A percentile compares a stretch with the other conserved stretches of the same genome.
Evolutionary conservation across 495 filamentous ascomycete species (phyloP).

Genomic region (Aspergillus incahuasiensis): DNA sequence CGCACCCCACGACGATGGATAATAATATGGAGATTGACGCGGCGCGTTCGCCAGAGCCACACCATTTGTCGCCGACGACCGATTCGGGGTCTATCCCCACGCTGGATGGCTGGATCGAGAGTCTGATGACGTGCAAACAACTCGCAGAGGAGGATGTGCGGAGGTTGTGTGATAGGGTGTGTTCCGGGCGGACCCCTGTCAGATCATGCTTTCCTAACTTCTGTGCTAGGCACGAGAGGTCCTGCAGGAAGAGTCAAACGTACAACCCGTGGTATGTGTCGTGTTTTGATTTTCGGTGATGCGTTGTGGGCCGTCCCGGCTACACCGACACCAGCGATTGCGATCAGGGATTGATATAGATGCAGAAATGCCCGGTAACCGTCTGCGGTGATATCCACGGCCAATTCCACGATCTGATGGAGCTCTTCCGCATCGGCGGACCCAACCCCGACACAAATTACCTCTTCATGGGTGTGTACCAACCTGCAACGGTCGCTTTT

Average conservation of each 20-base stretch:
- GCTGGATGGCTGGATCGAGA: conserved; percentile 97
- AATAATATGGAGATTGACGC: conserved; percentile 94
- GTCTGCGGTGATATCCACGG: conserved; percentile 93
- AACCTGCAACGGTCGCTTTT: neutral
- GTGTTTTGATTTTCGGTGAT: conserved; percentile 18
- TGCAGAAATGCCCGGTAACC: conserved; percentile 87
- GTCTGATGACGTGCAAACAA: conserved; percentile 97
- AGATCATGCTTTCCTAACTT: conserved; percentile 5
- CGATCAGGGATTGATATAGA: conserved; percentile 2
- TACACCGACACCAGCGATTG: neutral
- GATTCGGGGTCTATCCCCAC: conserved; percentile 89
- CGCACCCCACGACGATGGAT: conserved; percentile 59
- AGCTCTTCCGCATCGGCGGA: conserved; percentile 88
- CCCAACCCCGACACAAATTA: conserved; percentile 93
- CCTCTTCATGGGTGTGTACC: conserved; percentile 78
- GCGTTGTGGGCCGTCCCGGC: conserved; percentile 11
- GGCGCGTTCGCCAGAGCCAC: conserved; percentile 77
- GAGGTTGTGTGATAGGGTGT: conserved; percentile 93
- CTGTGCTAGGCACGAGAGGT: conserved; percentile 79
- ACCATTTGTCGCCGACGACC: conserved; percentile 62
- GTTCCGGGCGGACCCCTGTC: conserved; percentile 22
- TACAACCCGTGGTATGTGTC: conserved; percentile 90
- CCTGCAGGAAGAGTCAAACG: conserved; percentile 94
- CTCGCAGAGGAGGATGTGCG: conserved; percentile 91
- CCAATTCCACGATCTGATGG: conserved; percentile 93